These are phyloP conservation scores for Leccinum ochraceum DNA, from an alignment of 768 basidiomycete genomes.

Conservation along the genomic window DNA sequence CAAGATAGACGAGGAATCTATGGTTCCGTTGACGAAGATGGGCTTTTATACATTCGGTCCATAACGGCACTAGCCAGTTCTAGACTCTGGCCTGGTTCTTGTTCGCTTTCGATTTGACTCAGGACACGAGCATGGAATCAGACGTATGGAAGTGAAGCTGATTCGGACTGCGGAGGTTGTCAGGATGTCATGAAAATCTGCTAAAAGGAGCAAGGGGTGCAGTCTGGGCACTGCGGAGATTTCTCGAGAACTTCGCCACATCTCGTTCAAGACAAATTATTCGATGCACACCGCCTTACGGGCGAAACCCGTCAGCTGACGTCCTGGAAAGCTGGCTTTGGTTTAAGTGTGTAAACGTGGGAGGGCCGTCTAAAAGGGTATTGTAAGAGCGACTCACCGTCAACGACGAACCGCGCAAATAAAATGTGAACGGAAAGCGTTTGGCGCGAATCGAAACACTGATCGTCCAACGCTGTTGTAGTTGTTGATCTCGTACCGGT, in stretches of 20 bases:
- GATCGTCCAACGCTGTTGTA: constrained; percentile 30
- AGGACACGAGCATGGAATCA: neutral
- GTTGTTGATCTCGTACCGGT: constrained; percentile 27
- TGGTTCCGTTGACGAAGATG: neutral
- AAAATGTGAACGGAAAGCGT: constrained; percentile 36
- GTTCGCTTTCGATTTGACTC: neutral
- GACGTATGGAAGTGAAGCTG: no score
- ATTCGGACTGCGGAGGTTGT: no score
- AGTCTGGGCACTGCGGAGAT: no score
- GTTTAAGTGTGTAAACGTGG: no score
- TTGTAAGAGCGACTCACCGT: constrained; percentile 24
- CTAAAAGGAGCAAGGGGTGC: no score
- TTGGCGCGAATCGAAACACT: constrained; percentile 31
- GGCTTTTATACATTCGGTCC: neutral
- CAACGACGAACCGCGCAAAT: constrained; percentile 47
- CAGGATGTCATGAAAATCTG: no score
- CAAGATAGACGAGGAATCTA: neutral
- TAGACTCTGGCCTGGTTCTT: neutral
- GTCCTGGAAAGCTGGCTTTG: no score
- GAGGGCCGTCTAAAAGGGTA: no score
- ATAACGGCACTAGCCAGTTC: neutral
- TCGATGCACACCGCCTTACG: no score
- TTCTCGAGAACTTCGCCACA: no score
- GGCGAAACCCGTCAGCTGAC: no score
- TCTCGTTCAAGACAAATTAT: no score